phyloP scores from a whole-genome alignment of 192 early-diverging fungal genomes.

The Podila minutissima region DNA sequence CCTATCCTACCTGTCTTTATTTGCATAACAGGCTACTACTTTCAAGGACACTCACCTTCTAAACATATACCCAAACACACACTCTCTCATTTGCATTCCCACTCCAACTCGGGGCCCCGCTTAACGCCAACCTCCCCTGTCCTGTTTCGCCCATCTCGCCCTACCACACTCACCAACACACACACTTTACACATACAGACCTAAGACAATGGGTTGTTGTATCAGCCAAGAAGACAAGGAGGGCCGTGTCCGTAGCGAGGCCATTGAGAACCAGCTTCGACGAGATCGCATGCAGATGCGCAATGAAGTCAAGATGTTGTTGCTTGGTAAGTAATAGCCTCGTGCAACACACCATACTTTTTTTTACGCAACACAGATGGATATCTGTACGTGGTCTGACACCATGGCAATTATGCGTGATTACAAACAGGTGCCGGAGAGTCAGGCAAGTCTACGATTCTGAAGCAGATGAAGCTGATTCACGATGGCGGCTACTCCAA shows the following conservation, averaged over 20 bases:
- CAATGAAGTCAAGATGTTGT: constrained; percentile 97
- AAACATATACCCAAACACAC: not conserved
- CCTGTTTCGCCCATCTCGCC: too few relatives aligned
- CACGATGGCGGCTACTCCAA: constrained; percentile 93
- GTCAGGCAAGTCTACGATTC: constrained; percentile 96
- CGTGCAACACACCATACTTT: not conserved
- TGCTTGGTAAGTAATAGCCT: constrained; percentile 71
- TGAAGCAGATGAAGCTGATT: constrained; percentile 99
- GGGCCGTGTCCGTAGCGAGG: constrained; percentile 85
- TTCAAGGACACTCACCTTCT: not conserved
- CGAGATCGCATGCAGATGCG: constrained; percentile 82
- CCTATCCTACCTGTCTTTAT: not conserved
- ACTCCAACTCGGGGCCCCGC: not conserved
- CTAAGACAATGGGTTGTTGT: constrained; percentile 87
- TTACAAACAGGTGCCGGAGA: constrained; percentile 84
- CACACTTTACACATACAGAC: constrained; percentile 1
- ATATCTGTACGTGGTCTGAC: not conserved
- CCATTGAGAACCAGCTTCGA: constrained; percentile 90
- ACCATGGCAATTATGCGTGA: not conserved
- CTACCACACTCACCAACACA: not conserved
- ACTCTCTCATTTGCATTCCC: constrained; percentile 1
- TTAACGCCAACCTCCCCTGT: too few relatives aligned
- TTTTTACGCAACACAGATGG: not conserved
- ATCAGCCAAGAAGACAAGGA: constrained; percentile 88
- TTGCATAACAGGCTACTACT: not conserved